A percentile compares a stretch with the other conserved stretches of the same genome.
Conservation (phyloP, 495 filamentous ascomycete genomes). For the Xanthoparmelia taractica region DNA sequence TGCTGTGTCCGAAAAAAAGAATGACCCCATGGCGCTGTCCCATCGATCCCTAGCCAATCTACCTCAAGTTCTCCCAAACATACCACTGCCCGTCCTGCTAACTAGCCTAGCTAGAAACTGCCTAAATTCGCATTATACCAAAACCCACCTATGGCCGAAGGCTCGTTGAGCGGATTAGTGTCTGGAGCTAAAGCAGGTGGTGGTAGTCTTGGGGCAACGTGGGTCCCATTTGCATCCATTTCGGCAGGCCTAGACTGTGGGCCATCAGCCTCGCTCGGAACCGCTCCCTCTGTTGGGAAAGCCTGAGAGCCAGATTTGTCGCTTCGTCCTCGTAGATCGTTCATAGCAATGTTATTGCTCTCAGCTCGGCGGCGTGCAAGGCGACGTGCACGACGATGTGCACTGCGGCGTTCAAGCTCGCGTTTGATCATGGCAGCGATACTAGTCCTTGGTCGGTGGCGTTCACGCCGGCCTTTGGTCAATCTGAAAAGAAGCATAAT, state of each 20-base stretch:
- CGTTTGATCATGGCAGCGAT: no score
- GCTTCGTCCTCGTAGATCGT: neutral
- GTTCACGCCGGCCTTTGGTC: no score
- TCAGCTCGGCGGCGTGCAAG: neutral
- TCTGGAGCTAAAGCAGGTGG: neutral
- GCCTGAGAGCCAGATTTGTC: neutral
- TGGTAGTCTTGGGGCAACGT: neutral
- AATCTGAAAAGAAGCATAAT: no score
- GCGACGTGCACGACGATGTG: neutral
- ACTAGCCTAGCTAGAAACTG: neutral
- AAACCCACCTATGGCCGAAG: neutral
- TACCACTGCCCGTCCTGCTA: neutral
- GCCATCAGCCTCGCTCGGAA: neutral
- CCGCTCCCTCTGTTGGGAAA: neutral
- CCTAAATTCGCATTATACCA: neutral
- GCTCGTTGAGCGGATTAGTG: neutral
- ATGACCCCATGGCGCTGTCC: neutral
- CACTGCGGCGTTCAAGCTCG: no score
- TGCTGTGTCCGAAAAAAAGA: neutral
- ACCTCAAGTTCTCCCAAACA: neutral
- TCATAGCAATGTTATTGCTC: neutral
- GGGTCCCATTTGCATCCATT: neutral
- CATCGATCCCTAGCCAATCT: neutral
- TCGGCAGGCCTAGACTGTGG: neutral
- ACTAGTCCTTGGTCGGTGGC: no score